A percentile compares a stretch with the other conserved stretches of the same genome.
Evolutionary conservation across 495 filamentous ascomycete genomes (phyloP).

Genomic region (Aspergillus wentii): DNA sequence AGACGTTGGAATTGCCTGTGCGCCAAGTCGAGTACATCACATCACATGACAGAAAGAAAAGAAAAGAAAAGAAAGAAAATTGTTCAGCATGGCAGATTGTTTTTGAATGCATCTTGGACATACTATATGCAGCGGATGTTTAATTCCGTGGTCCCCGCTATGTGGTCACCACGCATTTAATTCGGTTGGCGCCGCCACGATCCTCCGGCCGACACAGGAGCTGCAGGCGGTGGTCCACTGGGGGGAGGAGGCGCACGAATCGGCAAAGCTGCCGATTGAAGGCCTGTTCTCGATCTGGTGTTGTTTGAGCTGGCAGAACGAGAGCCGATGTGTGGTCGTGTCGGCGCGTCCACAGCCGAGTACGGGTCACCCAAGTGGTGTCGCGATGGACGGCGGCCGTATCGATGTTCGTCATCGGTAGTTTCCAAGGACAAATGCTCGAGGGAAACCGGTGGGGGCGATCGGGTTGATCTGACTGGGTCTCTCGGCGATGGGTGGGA

Average conservation of each 20-base stretch:
- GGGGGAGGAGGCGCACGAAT: conserved; percentile 40
- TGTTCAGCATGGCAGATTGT: background rate
- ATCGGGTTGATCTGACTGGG: conserved; percentile 23
- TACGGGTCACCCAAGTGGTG: conserved; percentile 29
- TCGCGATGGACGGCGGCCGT: conserved; percentile 34
- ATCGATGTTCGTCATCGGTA: conserved; percentile 30
- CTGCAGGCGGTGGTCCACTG: conserved; percentile 33
- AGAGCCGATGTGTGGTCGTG: conserved; percentile 28
- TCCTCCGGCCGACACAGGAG: conserved; percentile 28
- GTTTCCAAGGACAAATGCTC: conserved; percentile 38
- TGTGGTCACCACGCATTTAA: conserved; percentile 18
- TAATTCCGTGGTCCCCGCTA: conserved; percentile 3
- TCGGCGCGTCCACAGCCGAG: conserved; percentile 33
- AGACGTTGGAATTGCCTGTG: no score
- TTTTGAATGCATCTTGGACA: background rate
- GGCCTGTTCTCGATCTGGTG: conserved; percentile 27
- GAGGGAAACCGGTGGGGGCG: conserved; percentile 31
- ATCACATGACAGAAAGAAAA: conserved; percentile 1
- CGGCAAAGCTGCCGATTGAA: conserved; percentile 36
- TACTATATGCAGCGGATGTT: background rate
- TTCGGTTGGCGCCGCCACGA: conserved; percentile 29
- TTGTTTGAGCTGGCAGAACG: conserved; percentile 37
- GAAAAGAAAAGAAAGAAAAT: conserved; percentile 1
- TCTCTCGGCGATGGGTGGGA: conserved; percentile 26
- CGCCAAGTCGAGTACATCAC: no score